phyloP scores from a whole-genome alignment of 129 eudicot genomes.

The Dittrichia graveolens region DNA sequence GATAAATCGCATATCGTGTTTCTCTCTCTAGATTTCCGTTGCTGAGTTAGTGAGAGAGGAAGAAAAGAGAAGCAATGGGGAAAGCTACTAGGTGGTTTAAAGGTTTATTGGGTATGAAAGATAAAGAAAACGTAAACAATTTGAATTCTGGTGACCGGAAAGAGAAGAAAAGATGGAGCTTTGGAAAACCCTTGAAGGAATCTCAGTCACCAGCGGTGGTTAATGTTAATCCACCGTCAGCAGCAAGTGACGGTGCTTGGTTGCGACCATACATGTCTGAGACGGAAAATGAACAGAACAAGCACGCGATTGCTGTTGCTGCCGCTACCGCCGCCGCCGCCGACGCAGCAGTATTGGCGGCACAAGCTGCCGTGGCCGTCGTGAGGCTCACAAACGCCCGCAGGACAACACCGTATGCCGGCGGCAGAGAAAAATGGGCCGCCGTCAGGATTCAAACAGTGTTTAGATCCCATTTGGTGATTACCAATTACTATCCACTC shows the following conservation, averaged over 20 bases:
- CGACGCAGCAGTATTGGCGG: constrained; percentile 93
- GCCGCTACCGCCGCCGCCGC: constrained; percentile 96
- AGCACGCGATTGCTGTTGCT: constrained; percentile 96
- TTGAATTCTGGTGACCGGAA: constrained; percentile 46
- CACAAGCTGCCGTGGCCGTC: constrained; percentile 94
- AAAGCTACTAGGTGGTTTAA: constrained; percentile 83
- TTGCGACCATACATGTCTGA: constrained; percentile 58
- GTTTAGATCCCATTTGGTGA: constrained; percentile 85
- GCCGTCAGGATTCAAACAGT: constrained; percentile 80
- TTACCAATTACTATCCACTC: background rate
- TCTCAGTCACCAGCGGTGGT: constrained; percentile 30
- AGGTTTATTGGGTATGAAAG: constrained; percentile 80
- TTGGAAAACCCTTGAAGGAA: constrained; percentile 54
- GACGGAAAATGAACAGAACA: constrained; percentile 68
- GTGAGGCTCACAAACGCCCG: constrained; percentile 80
- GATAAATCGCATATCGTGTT: background rate
- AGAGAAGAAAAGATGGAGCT: constrained; percentile 75
- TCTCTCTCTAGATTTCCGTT: constrained; percentile 20
- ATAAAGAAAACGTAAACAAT: constrained; percentile 54
- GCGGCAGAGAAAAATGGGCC: constrained; percentile 57
- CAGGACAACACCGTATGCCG: constrained; percentile 38
- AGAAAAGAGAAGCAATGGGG: constrained; percentile 53
- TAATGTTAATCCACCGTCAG: constrained; percentile 18
- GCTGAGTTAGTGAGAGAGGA: background rate
- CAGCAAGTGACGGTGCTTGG: constrained; percentile 43